Conservation (phyloP, 1,284 basidiomycete species). For the Dichomitus squalens region DNA sequence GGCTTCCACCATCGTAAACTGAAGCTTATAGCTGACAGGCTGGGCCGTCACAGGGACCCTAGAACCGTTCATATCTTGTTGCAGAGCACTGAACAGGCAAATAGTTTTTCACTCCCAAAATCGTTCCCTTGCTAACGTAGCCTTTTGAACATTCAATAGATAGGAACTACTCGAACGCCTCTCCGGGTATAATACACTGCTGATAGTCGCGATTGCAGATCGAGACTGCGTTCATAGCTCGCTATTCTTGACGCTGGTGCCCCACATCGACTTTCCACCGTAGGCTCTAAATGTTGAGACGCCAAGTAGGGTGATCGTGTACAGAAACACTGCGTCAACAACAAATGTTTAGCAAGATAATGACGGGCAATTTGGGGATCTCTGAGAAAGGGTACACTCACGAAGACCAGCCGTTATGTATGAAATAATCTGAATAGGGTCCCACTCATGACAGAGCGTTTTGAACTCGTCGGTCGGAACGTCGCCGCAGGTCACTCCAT, state of each 20-base stretch:
- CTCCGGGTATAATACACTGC: background rate
- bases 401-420: background rate
- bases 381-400: background rate
- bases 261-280: constrained; percentile 4
- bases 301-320: constrained; percentile 3
- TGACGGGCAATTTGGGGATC: background rate
- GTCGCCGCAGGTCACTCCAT: background rate
- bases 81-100: too few relatives aligned
- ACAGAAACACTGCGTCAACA: constrained; percentile 6
- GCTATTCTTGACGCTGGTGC: constrained; percentile 13
- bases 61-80: too few relatives aligned
- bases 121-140: too few relatives aligned
- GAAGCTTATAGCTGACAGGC: too few relatives aligned
- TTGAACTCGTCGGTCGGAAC: background rate
- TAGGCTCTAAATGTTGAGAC: constrained; percentile 2
- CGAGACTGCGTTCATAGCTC: background rate
- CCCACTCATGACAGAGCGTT: background rate
- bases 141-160: too few relatives aligned
- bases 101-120: too few relatives aligned
- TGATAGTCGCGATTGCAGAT: background rate
- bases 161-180: too few relatives aligned
- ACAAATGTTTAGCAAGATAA: background rate
- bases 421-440: background rate
- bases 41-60: too few relatives aligned
- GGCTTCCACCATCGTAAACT: too few relatives aligned